Evolutionary conservation across 306 rosid species (phyloP).

Genomic region (Corylus avellana): DNA sequence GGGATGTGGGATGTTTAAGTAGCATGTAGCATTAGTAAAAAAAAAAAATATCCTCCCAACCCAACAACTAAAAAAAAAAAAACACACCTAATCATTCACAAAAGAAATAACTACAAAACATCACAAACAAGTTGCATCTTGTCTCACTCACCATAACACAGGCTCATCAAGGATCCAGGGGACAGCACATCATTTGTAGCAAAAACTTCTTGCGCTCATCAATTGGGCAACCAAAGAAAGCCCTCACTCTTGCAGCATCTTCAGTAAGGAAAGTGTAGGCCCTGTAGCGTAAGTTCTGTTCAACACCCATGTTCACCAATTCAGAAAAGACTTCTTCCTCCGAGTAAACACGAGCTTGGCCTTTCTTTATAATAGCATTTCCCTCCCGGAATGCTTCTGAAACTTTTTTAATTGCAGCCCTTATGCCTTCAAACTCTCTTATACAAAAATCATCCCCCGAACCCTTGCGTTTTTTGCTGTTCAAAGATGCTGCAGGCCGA

Average conservation of each 20-base stretch:
- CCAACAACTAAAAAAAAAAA: neutral
- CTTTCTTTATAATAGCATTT: conserved; percentile 18
- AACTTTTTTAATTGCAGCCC: conserved; percentile 22
- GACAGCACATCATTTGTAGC: conserved; percentile 10
- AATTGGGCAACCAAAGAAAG: conserved; percentile 27
- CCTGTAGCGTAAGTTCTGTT: neutral
- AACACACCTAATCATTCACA: neutral
- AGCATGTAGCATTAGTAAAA: too few relatives aligned
- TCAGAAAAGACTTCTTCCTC: conserved; percentile 28
- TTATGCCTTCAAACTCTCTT: conserved; percentile 19
- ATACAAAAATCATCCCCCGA: neutral
- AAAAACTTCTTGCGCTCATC: conserved; percentile 23
- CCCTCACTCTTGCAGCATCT: conserved; percentile 24
- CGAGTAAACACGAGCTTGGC: conserved; percentile 5
- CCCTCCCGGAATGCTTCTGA: conserved; percentile 32
- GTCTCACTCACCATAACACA: neutral
- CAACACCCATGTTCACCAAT: conserved; percentile 19
- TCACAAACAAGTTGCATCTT: neutral
- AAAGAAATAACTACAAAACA: neutral
- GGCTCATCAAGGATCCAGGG: conserved; percentile 6
- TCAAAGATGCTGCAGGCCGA: conserved; percentile 8
- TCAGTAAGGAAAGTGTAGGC: conserved; percentile 22
- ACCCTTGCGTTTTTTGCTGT: conserved; percentile 9
- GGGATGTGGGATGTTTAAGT: too few relatives aligned
- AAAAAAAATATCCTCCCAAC: too few relatives aligned